Conservation (phyloP, 192 early-diverging fungal genomes). For the Linnemannia exigua region DNA sequence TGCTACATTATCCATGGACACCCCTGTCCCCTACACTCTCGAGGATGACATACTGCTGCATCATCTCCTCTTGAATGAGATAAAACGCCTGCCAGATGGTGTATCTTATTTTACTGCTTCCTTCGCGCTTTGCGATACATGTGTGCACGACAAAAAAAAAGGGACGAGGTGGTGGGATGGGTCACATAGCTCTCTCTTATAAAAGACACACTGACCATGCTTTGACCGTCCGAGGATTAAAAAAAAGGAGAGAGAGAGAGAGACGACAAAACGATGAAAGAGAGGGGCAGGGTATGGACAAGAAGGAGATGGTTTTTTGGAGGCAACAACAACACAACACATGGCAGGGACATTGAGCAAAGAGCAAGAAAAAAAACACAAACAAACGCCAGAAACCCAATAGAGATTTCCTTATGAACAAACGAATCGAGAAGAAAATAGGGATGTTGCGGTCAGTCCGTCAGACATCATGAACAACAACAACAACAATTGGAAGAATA, state of each 20-base stretch:
- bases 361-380: not conserved
- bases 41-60: not conserved
- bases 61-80: conserved; percentile 6
- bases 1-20: not conserved
- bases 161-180: not conserved
- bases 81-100: conserved; percentile 10
- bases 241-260: not conserved
- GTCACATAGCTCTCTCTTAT: not conserved
- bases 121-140: not conserved
- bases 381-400: not conserved
- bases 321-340: not conserved
- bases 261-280: not conserved
- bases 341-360: not conserved
- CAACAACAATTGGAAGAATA: not conserved
- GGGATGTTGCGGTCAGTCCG: not conserved
- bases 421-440: not conserved
- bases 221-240: not conserved
- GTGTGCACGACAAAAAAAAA: too few species aligned
- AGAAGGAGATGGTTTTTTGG: not conserved
- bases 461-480: not conserved
- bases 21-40: not conserved
- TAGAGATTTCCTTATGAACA: not conserved
- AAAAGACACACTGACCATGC: conserved; percentile 12
- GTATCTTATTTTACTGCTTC: conserved; percentile 8
- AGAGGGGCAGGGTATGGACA: conserved; percentile 1